phyloP scores from a whole-genome alignment of 2,329 filamentous ascomycete species.

The Diaporthe ilicicola region DNA sequence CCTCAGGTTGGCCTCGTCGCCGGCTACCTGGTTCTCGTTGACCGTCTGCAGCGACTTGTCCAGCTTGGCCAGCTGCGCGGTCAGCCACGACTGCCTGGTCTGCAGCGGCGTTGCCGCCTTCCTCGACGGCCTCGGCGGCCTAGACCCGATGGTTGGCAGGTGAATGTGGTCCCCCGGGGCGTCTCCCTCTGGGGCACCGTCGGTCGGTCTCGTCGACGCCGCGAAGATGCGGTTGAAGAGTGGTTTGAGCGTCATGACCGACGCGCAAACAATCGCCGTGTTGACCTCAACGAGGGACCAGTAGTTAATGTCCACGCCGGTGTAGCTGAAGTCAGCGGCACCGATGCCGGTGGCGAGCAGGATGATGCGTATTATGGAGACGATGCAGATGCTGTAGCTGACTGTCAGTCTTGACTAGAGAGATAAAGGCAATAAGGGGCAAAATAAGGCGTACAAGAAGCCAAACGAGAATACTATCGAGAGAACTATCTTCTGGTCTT shows the following conservation, averaged over 20 bases:
- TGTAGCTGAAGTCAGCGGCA: constrained; percentile 36
- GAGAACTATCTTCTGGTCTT: constrained; percentile 37
- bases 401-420: constrained; percentile 6
- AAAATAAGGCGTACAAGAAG: constrained; percentile 34
- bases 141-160: constrained; percentile 30
- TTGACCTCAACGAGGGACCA: constrained; percentile 42
- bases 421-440: not conserved
- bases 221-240: constrained; percentile 39
- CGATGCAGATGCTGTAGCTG: constrained; percentile 37
- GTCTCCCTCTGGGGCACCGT: not conserved
- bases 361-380: constrained; percentile 39
- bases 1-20: not conserved
- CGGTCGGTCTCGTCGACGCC: not conserved
- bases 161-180: not conserved
- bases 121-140: constrained; percentile 12
- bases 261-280: constrained; percentile 40
- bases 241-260: constrained; percentile 40
- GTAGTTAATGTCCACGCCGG: constrained; percentile 35
- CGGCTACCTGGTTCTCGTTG: constrained; percentile 16
- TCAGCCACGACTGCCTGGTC: constrained; percentile 32
- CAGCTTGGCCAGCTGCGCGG: constrained; percentile 28
- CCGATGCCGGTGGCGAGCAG: constrained; percentile 31
- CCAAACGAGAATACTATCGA: constrained; percentile 40
- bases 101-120: not conserved
- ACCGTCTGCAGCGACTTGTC: constrained; percentile 28